A percentile compares a stretch with the other conserved stretches of the same genome.
phyloP scores from a whole-genome alignment of 768 basidiomycete genomes.

The Chlorophyllum brunneum region DNA sequence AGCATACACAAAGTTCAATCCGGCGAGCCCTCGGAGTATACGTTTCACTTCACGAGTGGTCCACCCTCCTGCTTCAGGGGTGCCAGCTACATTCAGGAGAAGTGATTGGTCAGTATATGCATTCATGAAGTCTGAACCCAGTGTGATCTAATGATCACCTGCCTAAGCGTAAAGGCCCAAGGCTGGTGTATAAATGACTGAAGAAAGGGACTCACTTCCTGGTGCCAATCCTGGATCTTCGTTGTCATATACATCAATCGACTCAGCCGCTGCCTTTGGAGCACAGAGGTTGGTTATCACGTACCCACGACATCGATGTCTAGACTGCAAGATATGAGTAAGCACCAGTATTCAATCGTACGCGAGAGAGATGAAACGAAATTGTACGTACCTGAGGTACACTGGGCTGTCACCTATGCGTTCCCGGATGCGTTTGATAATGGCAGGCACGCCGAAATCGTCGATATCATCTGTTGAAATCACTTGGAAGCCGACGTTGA shows the following conservation, averaged over 20 bases:
- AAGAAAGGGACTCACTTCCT: constrained; percentile 48
- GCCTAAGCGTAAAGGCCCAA: no score
- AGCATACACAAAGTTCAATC: constrained; percentile 74
- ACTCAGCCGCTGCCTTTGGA: background rate
- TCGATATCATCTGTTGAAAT: constrained; percentile 84
- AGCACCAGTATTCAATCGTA: no score
- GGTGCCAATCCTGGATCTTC: constrained; percentile 75
- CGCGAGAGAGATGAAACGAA: no score
- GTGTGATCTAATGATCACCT: no score
- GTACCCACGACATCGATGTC: constrained; percentile 82
- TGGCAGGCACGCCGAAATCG: constrained; percentile 66
- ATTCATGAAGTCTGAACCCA: no score
- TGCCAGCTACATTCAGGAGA: constrained; percentile 52
- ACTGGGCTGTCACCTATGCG: constrained; percentile 74
- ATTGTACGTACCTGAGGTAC: constrained; percentile 61
- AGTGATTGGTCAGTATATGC: background rate
- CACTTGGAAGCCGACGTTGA: constrained; percentile 70
- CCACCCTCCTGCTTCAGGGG: constrained; percentile 84
- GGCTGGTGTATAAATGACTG: no score
- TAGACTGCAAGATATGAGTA: no score
- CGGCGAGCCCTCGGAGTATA: constrained; percentile 73
- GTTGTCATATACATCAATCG: background rate
- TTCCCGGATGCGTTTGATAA: constrained; percentile 65
- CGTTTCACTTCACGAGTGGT: constrained; percentile 79
- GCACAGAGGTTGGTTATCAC: constrained; percentile 13